Evolutionary conservation across 148 eudicot genomes (phyloP).

Genomic region (Fagopyrum homotropicum): DNA sequence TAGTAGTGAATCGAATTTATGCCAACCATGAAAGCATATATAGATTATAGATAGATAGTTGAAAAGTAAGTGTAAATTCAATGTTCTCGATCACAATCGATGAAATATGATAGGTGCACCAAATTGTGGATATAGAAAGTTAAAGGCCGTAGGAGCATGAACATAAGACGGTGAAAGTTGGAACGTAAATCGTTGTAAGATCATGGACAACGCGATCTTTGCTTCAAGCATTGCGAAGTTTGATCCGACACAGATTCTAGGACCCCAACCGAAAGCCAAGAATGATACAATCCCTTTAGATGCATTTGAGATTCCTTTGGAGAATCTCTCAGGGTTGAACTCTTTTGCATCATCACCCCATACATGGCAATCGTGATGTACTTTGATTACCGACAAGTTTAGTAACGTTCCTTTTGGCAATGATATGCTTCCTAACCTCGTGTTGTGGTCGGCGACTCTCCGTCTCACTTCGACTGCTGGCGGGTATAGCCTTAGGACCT

Average conservation of each 20-base stretch:
- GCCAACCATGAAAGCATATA: too few species aligned
- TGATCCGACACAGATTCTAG: conserved; percentile 50
- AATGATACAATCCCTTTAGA: conserved; percentile 27
- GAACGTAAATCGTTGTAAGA: conserved; percentile 36
- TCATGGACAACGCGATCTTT: conserved; percentile 40
- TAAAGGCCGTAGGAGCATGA: conserved; percentile 41
- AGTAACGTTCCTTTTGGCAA: conserved; percentile 31
- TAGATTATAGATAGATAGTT: too few species aligned
- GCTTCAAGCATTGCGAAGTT: conserved; percentile 49
- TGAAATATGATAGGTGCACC: conserved; percentile 44
- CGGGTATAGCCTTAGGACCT: conserved; percentile 49
- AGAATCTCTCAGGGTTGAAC: conserved; percentile 55
- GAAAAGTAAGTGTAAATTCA: too few species aligned
- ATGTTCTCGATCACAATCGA: background rate
- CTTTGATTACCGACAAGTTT: conserved; percentile 20
- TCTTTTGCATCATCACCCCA: conserved; percentile 60
- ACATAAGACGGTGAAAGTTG: conserved; percentile 45
- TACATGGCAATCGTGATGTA: conserved; percentile 31
- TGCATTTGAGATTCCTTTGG: conserved; percentile 46
- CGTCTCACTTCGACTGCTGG: conserved; percentile 20
- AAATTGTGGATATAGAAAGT: conserved; percentile 36
- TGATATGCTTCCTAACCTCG: conserved; percentile 29
- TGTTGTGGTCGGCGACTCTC: background rate
- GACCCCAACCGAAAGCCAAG: conserved; percentile 53
- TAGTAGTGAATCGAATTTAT: too few species aligned